Base-by-base conservation (phyloP, 169 alveolate genomes). In the Prorocentrum cordatum region DNA sequence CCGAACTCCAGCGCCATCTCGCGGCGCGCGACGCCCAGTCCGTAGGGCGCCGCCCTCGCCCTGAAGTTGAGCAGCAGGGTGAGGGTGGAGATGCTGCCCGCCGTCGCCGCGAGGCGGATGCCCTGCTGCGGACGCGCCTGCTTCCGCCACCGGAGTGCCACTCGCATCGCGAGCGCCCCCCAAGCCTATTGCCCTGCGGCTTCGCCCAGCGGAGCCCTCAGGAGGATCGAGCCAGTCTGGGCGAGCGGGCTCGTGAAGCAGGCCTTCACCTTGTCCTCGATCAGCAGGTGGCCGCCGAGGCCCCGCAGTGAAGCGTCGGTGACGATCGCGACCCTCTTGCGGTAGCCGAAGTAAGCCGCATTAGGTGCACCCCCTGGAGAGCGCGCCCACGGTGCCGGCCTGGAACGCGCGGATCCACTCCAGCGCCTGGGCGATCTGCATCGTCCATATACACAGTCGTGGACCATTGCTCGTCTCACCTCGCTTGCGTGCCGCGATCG, bases 301-400 rank as follows among this genome's bases (percentile, higher is more conserved):
- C 84, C 68, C 68, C 84, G 47, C 0, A 68, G 84, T 6, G 68
- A 45, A 4, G 84, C 84, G n/a, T 31, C 84, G 9, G 75, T 64
- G 36, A 59, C 38, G 38, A 59, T 59, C 5, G 32, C 29, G 1
- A 71, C 45, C 22, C 16, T 7, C 20, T 42, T 4, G 22, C 61
- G 50, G 14, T 20, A 5, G 2, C 71, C 86, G 24, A 54, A 33
- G 61, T 54, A 75, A 22, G 27, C 22, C 24, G 4, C n/a, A 75
- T 39, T 12, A 70, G 33, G 39, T 54, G 54, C 20, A 7, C 16
- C 54, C 45, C 1, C 71, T 35, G 2, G 5, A 22, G 10, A 50
- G 77, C 20, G 33, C 3, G 20, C 35, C 31, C 1, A 16, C 33
- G 59, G 47, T 58, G 0, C 58, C 32, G 12, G n/a, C 29, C 4